phyloP scores from a whole-genome alignment of 495 filamentous ascomycete genomes.

The Jackrogersella minutella region DNA sequence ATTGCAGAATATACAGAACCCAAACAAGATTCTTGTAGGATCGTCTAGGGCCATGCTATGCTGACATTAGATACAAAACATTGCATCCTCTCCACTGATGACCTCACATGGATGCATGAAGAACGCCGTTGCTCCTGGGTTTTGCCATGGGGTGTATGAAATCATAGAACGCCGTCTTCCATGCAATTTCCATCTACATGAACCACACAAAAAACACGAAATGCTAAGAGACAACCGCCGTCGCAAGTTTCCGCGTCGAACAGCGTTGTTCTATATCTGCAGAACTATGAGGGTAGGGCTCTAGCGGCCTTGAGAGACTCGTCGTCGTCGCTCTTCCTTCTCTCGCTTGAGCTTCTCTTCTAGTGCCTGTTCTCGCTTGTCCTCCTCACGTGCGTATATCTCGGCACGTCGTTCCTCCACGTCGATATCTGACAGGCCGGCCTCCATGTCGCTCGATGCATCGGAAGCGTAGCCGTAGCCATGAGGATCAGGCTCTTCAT shows the following conservation, averaged over 20 bases:
- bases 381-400: slow-evolving; percentile 58
- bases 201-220: slow-evolving; percentile 19
- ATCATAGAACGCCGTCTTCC: slow-evolving; percentile 34
- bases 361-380: slow-evolving; percentile 55
- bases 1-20: slow-evolving; percentile 20
- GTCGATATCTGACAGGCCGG: slow-evolving; percentile 65
- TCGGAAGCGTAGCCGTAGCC: slow-evolving; percentile 58
- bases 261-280: background rate
- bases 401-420: slow-evolving; percentile 64
- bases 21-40: background rate
- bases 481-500: slow-evolving; percentile 55
- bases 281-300: background rate
- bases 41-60: slow-evolving; percentile 4
- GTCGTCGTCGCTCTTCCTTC: slow-evolving; percentile 56
- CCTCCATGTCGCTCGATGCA: slow-evolving; percentile 68
- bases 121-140: slow-evolving; percentile 31
- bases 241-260: slow-evolving; percentile 1
- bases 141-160: slow-evolving; percentile 10
- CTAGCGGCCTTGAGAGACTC: slow-evolving; percentile 33
- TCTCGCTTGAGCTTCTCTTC: slow-evolving; percentile 55
- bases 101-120: slow-evolving; percentile 16
- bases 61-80: slow-evolving; percentile 6
- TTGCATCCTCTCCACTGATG: background rate
- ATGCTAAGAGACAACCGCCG: background rate
- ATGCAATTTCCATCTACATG: slow-evolving; percentile 41